A percentile compares a stretch with the other conserved stretches of the same genome.
phyloP scores from a whole-genome alignment of 2,329 filamentous ascomycete species.

The Hymenoscyphus scutula region DNA sequence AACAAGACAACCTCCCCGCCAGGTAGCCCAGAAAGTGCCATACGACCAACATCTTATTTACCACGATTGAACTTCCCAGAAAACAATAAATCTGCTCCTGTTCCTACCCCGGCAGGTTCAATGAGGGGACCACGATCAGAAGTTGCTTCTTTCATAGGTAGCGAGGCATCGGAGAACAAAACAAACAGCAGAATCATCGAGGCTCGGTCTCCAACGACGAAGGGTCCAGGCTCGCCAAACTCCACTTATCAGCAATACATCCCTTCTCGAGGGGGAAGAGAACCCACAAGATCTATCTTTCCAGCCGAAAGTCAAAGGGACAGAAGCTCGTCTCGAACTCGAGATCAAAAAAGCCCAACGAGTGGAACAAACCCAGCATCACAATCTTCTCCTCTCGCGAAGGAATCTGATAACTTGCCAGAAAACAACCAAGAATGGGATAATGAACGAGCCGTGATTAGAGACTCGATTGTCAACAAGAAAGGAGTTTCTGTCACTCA shows the following conservation, averaged over 20 bases:
- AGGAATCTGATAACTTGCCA: constrained; percentile 16
- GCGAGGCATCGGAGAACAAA: constrained; percentile 8
- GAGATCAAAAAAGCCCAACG: constrained; percentile 6
- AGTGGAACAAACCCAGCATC: background rate
- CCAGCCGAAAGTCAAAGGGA: constrained; percentile 12
- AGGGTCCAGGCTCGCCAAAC: background rate
- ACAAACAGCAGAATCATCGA: constrained; percentile 6
- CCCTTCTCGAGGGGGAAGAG: constrained; percentile 11
- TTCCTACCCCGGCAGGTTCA: constrained; percentile 7
- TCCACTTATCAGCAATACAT: constrained; percentile 11
- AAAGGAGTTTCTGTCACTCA: constrained; percentile 16
- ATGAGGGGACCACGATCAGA: constrained; percentile 15
- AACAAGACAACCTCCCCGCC: constrained; percentile 22
- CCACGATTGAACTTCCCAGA: constrained; percentile 23
- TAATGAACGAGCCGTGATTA: constrained; percentile 12
- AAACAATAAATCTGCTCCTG: constrained; percentile 9
- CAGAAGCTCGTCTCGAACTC: constrained; percentile 6
- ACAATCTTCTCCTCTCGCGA: background rate
- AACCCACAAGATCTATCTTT: constrained; percentile 20
- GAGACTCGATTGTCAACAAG: constrained; percentile 17
- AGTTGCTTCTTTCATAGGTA: constrained; percentile 17
- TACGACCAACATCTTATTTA: constrained; percentile 22
- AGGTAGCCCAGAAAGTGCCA: constrained; percentile 3
- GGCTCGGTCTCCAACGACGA: constrained; percentile 4
- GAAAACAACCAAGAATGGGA: constrained; percentile 21